These are phyloP conservation scores for Hebeloma cylindrosporum DNA, from an alignment of 768 basidiomycete species.

Conservation along the genomic window DNA sequence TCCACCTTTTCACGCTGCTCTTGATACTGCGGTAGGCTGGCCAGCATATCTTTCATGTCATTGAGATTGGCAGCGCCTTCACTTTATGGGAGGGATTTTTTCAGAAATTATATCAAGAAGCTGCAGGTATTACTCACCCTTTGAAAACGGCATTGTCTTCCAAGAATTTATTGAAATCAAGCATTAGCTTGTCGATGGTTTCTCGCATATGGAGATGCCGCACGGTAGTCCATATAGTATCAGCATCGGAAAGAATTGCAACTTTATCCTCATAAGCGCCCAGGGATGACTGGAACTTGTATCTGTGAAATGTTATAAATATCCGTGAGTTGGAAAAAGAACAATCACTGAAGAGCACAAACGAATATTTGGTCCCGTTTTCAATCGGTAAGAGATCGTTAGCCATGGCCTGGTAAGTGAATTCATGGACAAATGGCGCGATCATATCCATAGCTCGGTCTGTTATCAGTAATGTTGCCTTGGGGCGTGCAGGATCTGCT, in stretches of 20 bases:
- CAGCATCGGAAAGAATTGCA: slow-evolving; percentile 81
- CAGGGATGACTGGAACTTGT: slow-evolving; percentile 88
- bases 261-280: slow-evolving; percentile 89
- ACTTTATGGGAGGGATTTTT: slow-evolving; percentile 31
- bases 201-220: slow-evolving; percentile 99
- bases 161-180: slow-evolving; percentile 92
- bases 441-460: slow-evolving; percentile 95
- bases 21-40: slow-evolving; percentile 90
- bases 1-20: slow-evolving; percentile 90
- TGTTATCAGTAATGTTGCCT: slow-evolving; percentile 84
- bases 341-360: too few relatives aligned
- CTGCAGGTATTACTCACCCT: slow-evolving; percentile 51
- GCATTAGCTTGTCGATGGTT: slow-evolving; percentile 95
- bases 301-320: slow-evolving; percentile 44
- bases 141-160: slow-evolving; percentile 94
- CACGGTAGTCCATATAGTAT: slow-evolving; percentile 88
- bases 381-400: slow-evolving; percentile 91
- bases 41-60: slow-evolving; percentile 99
- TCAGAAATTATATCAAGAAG: slow-evolving; percentile 8
- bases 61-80: slow-evolving; percentile 86
- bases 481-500: slow-evolving; percentile 61
- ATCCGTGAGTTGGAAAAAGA: slow-evolving; percentile 8
- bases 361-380: slow-evolving; percentile 86
- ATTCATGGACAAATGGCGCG: slow-evolving; percentile 92
- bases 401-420: slow-evolving; percentile 99